A percentile compares a stretch with the other conserved stretches of the same genome.
phyloP scores from a whole-genome alignment of 768 basidiomycete genomes.

The Lyophyllum shimeji region DNA sequence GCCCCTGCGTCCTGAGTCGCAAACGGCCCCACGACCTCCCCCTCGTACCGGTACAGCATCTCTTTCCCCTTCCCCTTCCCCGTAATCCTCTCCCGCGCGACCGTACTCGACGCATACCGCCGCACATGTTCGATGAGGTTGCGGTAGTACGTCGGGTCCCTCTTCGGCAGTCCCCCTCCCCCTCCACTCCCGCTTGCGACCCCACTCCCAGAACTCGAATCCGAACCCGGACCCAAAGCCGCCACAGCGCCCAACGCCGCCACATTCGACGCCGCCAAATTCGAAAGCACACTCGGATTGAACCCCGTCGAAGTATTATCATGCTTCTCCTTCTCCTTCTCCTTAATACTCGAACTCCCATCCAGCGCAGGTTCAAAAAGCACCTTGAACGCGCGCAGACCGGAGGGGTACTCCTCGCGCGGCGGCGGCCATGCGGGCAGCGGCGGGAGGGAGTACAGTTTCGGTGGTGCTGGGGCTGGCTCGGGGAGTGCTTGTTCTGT shows the following conservation, averaged over 20 bases:
- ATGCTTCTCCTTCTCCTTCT: slow-evolving; percentile 26
- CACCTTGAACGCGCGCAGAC: slow-evolving; percentile 55
- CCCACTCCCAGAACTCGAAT: background rate
- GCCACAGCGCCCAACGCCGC: background rate
- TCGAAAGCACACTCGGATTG: background rate
- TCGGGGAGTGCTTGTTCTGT: slow-evolving; percentile 18
- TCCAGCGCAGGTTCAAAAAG: slow-evolving; percentile 63
- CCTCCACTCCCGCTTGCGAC: background rate
- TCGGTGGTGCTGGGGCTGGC: slow-evolving; percentile 22
- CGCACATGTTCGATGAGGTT: slow-evolving; percentile 39
- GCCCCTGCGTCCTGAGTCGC: slow-evolving; percentile 1
- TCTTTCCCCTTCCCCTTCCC: slow-evolving; percentile 41
- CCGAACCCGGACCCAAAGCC: background rate
- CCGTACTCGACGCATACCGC: slow-evolving; percentile 25
- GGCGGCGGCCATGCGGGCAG: slow-evolving; percentile 62
- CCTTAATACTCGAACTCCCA: slow-evolving; percentile 14
- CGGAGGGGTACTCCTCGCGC: slow-evolving; percentile 43
- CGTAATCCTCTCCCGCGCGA: slow-evolving; percentile 46
- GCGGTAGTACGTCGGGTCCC: slow-evolving; percentile 29
- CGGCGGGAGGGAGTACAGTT: slow-evolving; percentile 27
- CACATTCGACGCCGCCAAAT: background rate
- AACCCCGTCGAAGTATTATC: background rate
- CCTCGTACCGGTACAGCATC: slow-evolving; percentile 39
- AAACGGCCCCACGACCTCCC: slow-evolving; percentile 47
- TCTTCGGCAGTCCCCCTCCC: background rate